Evolutionary conservation across 140 eudicot species (phyloP).

Genomic region (Senecio squalidus): DNA sequence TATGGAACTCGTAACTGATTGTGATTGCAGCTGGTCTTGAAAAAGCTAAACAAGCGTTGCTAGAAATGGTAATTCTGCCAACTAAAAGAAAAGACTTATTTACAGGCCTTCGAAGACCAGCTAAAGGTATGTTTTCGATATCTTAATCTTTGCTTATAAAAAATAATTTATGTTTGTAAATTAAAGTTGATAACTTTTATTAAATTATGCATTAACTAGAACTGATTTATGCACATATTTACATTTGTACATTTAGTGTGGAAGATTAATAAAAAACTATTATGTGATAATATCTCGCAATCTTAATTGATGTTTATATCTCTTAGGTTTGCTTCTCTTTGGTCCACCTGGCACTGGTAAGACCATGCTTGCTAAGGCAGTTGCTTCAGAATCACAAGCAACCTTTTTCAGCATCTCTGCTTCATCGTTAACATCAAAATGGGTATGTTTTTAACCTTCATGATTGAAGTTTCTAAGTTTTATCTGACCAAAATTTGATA

Average conservation of each 20-base stretch:
- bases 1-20: background rate
- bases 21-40: slow-evolving; percentile 88
- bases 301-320: slow-evolving; percentile 10
- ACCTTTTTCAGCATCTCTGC: slow-evolving; percentile 96
- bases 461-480: no score
- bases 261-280: no score
- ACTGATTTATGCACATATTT: no score
- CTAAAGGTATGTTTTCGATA: slow-evolving; percentile 58
- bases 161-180: no score
- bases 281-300: no score
- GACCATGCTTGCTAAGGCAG: slow-evolving; percentile 98
- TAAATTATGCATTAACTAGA: no score
- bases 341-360: slow-evolving; percentile 99
- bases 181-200: no score
- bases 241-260: no score
- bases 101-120: slow-evolving; percentile 93
- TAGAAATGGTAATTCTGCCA: slow-evolving; percentile 97
- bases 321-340: slow-evolving; percentile 81
- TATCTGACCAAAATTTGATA: background rate
- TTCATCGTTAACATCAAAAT: slow-evolving; percentile 94
- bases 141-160: no score
- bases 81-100: slow-evolving; percentile 88
- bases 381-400: slow-evolving; percentile 95
- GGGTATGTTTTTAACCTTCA: slow-evolving; percentile 54
- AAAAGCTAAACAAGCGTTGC: slow-evolving; percentile 84